Conservation (phyloP, 2,329 filamentous ascomycete species). For the Fusarium tupiense region DNA sequence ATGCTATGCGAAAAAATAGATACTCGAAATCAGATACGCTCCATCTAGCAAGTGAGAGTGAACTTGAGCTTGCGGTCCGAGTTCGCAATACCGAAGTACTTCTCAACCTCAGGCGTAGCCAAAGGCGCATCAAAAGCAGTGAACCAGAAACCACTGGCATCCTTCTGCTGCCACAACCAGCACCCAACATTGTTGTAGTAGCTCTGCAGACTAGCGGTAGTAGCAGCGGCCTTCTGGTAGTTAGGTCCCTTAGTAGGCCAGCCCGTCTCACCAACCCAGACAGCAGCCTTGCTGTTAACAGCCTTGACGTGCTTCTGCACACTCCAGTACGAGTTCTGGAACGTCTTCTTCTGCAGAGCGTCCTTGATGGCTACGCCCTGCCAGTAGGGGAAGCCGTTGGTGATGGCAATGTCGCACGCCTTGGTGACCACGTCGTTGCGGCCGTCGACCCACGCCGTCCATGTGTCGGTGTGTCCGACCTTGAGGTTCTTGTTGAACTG, state of each 20-base stretch:
- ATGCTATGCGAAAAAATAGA: neutral
- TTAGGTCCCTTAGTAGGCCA: constrained; percentile 36
- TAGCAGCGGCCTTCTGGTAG: constrained; percentile 31
- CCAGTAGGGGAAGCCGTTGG: constrained; percentile 42
- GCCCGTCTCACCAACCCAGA: constrained; percentile 40
- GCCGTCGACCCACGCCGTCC: constrained; percentile 41
- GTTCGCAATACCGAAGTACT: constrained; percentile 38
- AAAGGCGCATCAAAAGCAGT: constrained; percentile 35
- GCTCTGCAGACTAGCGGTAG: constrained; percentile 19
- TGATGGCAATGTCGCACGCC: constrained; percentile 37
- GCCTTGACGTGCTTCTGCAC: constrained; percentile 35
- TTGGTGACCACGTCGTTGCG: constrained; percentile 39
- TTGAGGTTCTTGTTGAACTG: constrained; percentile 39
- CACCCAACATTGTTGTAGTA: constrained; percentile 39
- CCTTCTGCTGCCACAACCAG: constrained; percentile 33
- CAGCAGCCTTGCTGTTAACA: constrained; percentile 28
- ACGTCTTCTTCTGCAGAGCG: constrained; percentile 37
- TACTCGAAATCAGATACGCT: neutral
- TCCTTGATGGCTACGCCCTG: constrained; percentile 39
- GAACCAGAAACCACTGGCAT: constrained; percentile 38
- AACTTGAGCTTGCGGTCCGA: constrained; percentile 40
- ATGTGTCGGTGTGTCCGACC: constrained; percentile 41
- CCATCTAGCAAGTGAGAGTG: constrained; percentile 28
- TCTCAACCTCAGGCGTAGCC: constrained; percentile 36
- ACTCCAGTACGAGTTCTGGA: constrained; percentile 36